Evolutionary conservation across 495 filamentous ascomycete species (phyloP).

Genomic region (Massariosphaeria phaeospora): DNA sequence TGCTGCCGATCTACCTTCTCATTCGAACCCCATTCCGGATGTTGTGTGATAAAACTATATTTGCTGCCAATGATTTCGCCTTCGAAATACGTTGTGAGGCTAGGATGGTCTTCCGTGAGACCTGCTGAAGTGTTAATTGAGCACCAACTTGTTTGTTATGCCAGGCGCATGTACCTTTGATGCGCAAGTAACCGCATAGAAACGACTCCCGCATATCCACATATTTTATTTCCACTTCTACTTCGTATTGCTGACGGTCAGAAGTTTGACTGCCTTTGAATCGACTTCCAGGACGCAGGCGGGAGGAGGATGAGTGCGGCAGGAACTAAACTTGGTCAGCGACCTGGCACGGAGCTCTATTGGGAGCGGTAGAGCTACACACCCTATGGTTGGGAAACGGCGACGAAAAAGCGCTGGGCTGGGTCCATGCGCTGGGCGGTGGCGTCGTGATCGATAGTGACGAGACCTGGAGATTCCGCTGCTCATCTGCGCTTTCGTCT

Average conservation of each 20-base stretch:
- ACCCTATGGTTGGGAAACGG: slow-evolving; percentile 30
- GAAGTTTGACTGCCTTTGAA: slow-evolving; percentile 90
- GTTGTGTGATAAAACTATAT: slow-evolving; percentile 85
- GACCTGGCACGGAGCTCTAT: neutral
- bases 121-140: slow-evolving; percentile 51
- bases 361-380: slow-evolving; percentile 10
- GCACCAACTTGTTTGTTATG: neutral
- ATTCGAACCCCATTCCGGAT: slow-evolving; percentile 84
- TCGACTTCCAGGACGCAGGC: slow-evolving; percentile 78
- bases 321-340: slow-evolving; percentile 46
- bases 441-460: slow-evolving; percentile 20
- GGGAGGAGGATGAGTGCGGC: slow-evolving; percentile 67
- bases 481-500: slow-evolving; percentile 32
- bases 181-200: slow-evolving; percentile 90
- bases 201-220: slow-evolving; percentile 94
- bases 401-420: slow-evolving; percentile 14
- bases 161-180: slow-evolving; percentile 66
- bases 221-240: slow-evolving; percentile 94
- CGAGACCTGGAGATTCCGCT: slow-evolving; percentile 22
- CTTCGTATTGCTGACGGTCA: slow-evolving; percentile 83
- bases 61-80: slow-evolving; percentile 96
- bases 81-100: slow-evolving; percentile 95
- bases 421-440: slow-evolving; percentile 18
- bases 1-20: slow-evolving; percentile 92
- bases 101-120: slow-evolving; percentile 90